Base-by-base conservation (phyloP, 1,284 basidiomycete genomes). In the Moesziomyces sp. region DNA sequence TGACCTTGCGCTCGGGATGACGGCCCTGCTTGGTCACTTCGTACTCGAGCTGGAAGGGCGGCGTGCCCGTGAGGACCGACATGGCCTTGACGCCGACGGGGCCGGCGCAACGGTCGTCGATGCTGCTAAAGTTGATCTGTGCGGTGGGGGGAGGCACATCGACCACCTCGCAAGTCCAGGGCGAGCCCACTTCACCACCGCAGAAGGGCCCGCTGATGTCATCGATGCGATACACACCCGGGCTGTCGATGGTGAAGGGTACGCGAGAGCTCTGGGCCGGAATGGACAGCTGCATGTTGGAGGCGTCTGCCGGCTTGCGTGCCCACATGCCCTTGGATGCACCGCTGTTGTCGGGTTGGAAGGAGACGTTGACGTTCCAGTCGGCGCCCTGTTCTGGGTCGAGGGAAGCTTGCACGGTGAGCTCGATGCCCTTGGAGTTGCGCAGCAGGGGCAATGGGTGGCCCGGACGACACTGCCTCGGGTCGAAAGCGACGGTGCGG, bases 1-100 rank as follows among this genome's bases (percentile, higher is more conserved):
- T 75, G 33, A 87, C 86, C 33, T 88, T 86, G 87, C 85, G 76
- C 14, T 74, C 70, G 4, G 78, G 58, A 30, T 76, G 64, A 46
- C 76, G 69, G 2, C 77, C 79, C 19, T 70, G 91, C 89, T 28
- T 89, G 88, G 83, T 93, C 89, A 53, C 90, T 88, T 82, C 92
- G 90, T 76, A 90, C 88, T 33, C 87, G 89, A 86, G 94, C 94
- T 83, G 90, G 90, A 97, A 98, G 1, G 96, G 96, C 35, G 94
- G 91, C 1, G 90, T 91, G 21, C 96, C 96, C 45, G 91, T 92
- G 46, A 98, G 88, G 51, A 94, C 89, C 47, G 97, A 89, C 14
- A 91, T 89, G 6, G 93, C 93, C 26, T 91, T 91, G 52, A 96
- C 91, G 10, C 96, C 96, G 26, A 93, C 94, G 74, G 97, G 94